A percentile compares a stretch with the other conserved stretches of the same genome.
Conservation (phyloP, 2,329 filamentous ascomycete species). For the Colletotrichum lupini region DNA sequence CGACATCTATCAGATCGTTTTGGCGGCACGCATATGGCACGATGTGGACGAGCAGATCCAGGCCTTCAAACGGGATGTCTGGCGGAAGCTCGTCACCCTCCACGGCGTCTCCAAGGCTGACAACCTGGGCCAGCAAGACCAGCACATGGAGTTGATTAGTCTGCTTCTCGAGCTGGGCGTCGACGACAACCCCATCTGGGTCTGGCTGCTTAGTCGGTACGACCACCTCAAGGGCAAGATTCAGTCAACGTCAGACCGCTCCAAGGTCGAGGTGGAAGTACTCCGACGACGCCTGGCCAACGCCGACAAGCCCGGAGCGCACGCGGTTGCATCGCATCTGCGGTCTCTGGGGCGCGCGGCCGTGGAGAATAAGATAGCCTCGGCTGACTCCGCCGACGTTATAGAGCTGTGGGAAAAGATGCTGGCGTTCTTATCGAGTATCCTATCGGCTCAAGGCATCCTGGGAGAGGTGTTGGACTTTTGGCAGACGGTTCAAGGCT, state of each 20-base stretch:
- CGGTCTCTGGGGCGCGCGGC: slow-evolving; percentile 77
- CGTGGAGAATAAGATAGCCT: slow-evolving; percentile 68
- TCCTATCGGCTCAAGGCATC: slow-evolving; percentile 83
- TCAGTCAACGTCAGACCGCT: slow-evolving; percentile 81
- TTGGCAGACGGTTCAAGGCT: slow-evolving; percentile 91
- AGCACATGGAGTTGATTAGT: slow-evolving; percentile 90
- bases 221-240: slow-evolving; percentile 92
- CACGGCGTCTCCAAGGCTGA: slow-evolving; percentile 67
- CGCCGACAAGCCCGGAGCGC: slow-evolving; percentile 76
- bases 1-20: slow-evolving; percentile 86
- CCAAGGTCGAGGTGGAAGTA: slow-evolving; percentile 92
- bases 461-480: slow-evolving; percentile 92
- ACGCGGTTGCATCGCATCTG: slow-evolving; percentile 79
- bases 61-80: slow-evolving; percentile 87
- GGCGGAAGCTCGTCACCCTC: slow-evolving; percentile 80
- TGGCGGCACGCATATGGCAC: slow-evolving; percentile 94
- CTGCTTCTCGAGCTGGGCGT: slow-evolving; percentile 93
- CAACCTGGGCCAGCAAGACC: slow-evolving; percentile 71
- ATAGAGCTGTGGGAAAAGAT: slow-evolving; percentile 95
- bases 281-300: slow-evolving; percentile 83
- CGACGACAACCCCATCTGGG: slow-evolving; percentile 95
- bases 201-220: slow-evolving; percentile 92
- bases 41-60: slow-evolving; percentile 91
- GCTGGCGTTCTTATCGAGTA: slow-evolving; percentile 75
- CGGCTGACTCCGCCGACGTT: slow-evolving; percentile 82